These are phyloP conservation scores for Pugionium dolabratum DNA, from an alignment of 345 rosid genomes.

Conservation along the genomic window DNA sequence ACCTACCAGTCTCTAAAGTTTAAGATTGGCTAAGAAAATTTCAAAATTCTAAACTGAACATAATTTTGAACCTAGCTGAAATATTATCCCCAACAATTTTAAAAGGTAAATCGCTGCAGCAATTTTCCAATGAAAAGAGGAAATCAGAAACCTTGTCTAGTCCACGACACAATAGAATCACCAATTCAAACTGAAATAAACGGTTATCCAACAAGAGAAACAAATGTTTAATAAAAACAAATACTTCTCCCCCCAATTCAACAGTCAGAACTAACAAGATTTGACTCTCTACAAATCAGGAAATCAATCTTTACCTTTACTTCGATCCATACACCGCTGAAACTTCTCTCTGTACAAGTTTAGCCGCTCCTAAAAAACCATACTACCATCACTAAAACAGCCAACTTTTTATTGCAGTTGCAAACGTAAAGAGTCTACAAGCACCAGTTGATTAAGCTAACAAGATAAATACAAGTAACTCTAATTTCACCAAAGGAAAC, in stretches of 20 bases:
- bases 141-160: conserved; percentile 1
- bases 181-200: neutral
- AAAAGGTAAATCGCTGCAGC: conserved; percentile 15
- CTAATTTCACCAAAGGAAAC: neutral
- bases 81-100: neutral
- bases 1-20: neutral
- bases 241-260: neutral
- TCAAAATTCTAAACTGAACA: neutral
- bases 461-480: neutral
- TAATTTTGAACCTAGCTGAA: neutral
- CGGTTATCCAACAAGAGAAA: neutral
- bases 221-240: conserved; percentile 11
- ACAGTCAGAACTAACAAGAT: conserved; percentile 19
- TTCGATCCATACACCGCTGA: conserved; percentile 53
- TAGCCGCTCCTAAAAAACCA: conserved; percentile 62
- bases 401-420: neutral
- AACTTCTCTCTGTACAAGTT: conserved; percentile 70
- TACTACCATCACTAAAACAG: conserved; percentile 9
- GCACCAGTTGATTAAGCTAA: conserved; percentile 30
- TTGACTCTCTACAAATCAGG: conserved; percentile 13
- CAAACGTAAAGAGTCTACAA: conserved; percentile 2
- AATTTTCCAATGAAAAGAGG: neutral
- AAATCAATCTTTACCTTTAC: conserved; percentile 58
- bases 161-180: conserved; percentile 18
- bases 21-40: neutral